phyloP scores from a whole-genome alignment of 2,329 filamentous ascomycete genomes.

The Metarhizium album region DNA sequence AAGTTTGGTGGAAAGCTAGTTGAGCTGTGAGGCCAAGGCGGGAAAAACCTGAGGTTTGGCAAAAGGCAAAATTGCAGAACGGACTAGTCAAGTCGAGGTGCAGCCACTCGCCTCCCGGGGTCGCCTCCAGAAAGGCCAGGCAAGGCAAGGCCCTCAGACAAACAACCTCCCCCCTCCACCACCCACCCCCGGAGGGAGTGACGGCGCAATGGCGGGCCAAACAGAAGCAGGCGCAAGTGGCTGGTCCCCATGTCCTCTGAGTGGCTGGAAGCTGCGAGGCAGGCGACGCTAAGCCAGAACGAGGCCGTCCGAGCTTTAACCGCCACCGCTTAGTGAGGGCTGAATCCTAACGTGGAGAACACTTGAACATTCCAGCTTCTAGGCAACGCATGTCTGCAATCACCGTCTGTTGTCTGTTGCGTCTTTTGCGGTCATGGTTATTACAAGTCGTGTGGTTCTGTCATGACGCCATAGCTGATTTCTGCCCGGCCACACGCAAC shows the following conservation, averaged over 20 bases:
- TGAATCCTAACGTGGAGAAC: slow-evolving; percentile 20
- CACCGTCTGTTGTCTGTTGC: too few relatives aligned
- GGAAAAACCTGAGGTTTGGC: slow-evolving; percentile 24
- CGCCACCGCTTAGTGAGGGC: slow-evolving; percentile 19
- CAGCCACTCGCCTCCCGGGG: too few relatives aligned
- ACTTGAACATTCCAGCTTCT: not conserved
- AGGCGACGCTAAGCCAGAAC: slow-evolving; percentile 11
- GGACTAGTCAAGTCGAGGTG: slow-evolving; percentile 2
- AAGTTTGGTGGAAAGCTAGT: slow-evolving; percentile 11
- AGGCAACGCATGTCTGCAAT: too few relatives aligned
- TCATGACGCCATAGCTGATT: too few relatives aligned
- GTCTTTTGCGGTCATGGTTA: too few relatives aligned
- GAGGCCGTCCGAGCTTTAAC: slow-evolving; percentile 19
- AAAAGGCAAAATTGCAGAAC: slow-evolving; percentile 22
- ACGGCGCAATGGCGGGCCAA: not conserved
- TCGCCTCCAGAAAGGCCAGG: too few relatives aligned
- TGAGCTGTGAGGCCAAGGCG: slow-evolving; percentile 10
- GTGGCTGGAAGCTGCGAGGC: slow-evolving; percentile 3
- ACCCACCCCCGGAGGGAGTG: too few relatives aligned
- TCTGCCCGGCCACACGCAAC: too few relatives aligned
- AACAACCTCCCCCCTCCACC: too few relatives aligned
- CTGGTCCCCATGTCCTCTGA: slow-evolving; percentile 5
- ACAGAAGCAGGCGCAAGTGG: not conserved
- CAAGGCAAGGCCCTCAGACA: too few relatives aligned
- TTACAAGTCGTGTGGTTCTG: too few relatives aligned